A percentile compares a stretch with the other conserved stretches of the same genome.
These are phyloP conservation scores for Kipferlia bialata DNA, from an alignment of 78 protist species.

Conservation along the genomic window DNA sequence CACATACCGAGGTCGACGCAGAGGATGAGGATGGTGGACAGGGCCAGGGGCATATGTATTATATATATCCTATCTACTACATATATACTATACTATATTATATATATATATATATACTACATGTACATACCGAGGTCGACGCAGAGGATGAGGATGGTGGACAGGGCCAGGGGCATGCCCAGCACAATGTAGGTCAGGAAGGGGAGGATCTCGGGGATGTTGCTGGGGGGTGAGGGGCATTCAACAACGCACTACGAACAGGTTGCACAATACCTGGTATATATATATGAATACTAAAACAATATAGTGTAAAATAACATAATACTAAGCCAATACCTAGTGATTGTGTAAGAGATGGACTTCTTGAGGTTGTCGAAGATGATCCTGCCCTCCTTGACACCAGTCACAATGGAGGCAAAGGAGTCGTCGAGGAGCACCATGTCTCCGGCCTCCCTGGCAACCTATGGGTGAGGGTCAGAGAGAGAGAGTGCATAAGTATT, in stretches of 20 bases:
- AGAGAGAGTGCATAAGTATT: no score
- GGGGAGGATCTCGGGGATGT: conserved; percentile 77
- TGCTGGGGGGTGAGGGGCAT: no score
- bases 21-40: conserved; percentile 24
- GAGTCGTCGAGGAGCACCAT: conserved; percentile 72
- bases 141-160: conserved; percentile 62
- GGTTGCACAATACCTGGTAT: no score
- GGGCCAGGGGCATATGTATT: no score
- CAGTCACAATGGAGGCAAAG: conserved; percentile 73
- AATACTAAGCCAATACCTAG: no score
- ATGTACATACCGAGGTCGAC: conserved; percentile 82
- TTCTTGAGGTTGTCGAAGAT: conserved; percentile 85
- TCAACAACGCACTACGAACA: no score
- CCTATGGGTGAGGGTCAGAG: conserved; percentile 63
- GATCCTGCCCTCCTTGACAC: conserved; percentile 73
- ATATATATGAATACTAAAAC: no score
- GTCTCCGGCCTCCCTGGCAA: conserved; percentile 84
- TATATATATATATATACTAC: no score
- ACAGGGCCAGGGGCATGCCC: conserved; percentile 66
- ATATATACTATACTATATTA: no score
- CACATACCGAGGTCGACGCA: conserved; percentile 38
- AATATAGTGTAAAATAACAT: no score
- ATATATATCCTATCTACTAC: no score
- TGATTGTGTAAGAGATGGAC: conserved; percentile 74
- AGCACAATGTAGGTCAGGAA: conserved; percentile 59